Base-by-base conservation (phyloP, 2,329 filamentous ascomycete species). In the Chalaropsis ovoidea region DNA sequence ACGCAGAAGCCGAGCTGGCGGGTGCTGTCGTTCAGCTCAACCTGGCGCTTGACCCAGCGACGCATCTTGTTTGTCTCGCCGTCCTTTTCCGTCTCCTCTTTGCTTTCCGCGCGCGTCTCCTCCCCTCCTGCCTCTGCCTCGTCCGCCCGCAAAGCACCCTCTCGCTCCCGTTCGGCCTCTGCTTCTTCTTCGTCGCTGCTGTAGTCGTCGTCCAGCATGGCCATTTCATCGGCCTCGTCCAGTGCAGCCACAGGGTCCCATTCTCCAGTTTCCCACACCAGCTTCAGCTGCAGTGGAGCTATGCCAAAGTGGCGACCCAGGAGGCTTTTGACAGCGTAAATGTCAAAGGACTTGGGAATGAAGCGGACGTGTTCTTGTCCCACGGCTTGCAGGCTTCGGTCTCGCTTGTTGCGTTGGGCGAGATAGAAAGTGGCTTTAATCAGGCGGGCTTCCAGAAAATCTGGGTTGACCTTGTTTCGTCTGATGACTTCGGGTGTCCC, bases 241-340 rank as follows among this genome's bases (percentile, higher is more conserved):
- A 84, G 82, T 68, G 82, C 80, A 8, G 81, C 81, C 0, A 90
- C 85, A 0, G 89, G 89, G 74, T 96, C 90, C 84, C 88, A 90
- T 74, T 96, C 92, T 22, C 90, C 89, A 8, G 91, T 96, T 76
- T 96, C 90, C 88, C 90, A 95, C 0, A 94, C 77, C 61, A 97
- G 74, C 49, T 79, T 81, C 68, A 93, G 76, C 52, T 76, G 76
- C 68, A 90, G 78, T 0, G 90, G 88, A 60, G 80, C 75, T 11
- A 88, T 70, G 0, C 76, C 78, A 71, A 95, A 90, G n/a, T 87
- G 73, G 69, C 82, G 86, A 0, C 86, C 87, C 0, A 90, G 86
- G 8, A 95, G 79, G 0, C 89, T 88, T 72, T 94, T 88, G 17
- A 96, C 82, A 2, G 85, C 82, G 71, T 96, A 97, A 5, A 92